These are phyloP conservation scores for Balakata baccata DNA, from an alignment of 345 rosid species.

Conservation along the genomic window DNA sequence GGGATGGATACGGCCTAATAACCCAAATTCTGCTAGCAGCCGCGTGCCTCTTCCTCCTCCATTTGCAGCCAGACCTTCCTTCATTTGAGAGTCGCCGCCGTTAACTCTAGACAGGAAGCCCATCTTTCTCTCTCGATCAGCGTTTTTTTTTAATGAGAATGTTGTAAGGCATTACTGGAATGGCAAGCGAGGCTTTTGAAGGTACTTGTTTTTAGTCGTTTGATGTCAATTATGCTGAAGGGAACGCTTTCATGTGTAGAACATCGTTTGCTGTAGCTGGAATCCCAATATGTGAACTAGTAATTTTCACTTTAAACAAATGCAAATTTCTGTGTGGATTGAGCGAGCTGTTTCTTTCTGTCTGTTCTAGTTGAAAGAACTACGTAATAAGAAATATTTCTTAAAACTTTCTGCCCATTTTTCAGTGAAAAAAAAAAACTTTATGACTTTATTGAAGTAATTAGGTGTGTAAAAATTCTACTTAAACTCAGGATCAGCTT, in stretches of 20 bases:
- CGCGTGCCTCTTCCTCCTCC: no score
- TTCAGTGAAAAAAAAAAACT: not conserved
- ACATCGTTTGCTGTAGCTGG: not conserved
- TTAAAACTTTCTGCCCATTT: not conserved
- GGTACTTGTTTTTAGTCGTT: conserved; percentile 33
- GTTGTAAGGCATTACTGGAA: conserved; percentile 79
- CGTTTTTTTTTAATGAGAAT: no score
- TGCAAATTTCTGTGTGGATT: not conserved
- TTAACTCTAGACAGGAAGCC: no score
- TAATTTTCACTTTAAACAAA: not conserved
- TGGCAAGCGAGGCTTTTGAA: conserved; percentile 72
- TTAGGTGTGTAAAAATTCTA: no score
- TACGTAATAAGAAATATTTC: not conserved
- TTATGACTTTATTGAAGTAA: no score
- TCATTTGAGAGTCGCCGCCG: no score
- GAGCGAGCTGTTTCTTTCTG: not conserved
- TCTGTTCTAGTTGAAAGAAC: not conserved
- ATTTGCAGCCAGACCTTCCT: no score
- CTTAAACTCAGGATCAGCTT: not conserved
- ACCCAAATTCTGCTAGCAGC: no score
- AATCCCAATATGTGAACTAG: not conserved
- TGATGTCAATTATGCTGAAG: not conserved
- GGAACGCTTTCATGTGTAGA: not conserved
- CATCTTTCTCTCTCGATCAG: no score
- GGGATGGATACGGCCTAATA: no score